Base-by-base conservation (phyloP, 2,329 filamentous ascomycete species). In the Cladosporium cucumerinum region DNA sequence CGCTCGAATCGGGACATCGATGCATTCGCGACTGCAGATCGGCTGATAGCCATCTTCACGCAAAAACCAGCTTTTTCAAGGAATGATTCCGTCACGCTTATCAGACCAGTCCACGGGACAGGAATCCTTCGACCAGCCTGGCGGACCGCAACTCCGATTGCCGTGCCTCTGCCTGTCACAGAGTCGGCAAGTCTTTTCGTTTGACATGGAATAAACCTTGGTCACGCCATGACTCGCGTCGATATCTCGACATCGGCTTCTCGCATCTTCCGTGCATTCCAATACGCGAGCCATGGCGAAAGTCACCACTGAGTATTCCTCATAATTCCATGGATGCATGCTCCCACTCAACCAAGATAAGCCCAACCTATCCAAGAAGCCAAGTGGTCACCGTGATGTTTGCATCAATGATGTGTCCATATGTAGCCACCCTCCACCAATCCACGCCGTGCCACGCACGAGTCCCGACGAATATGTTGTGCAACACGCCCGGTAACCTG, bases 1-100 rank as follows among this genome's bases (percentile, higher is more conserved):
- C n/a, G 8, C 23, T 32, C 54, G 32, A 23, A 57, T 57, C 54
- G 54, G 54, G 54, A 57, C 54, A 26, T 57, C 30, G 54, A 36
- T 39, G 23, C 54, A 57, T 39, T 12, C 12, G 54, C 30, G 32
- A 34, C 21, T 18, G 14, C n/a, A 39, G n/a, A 57, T 57, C 54
- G 51, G 51, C 18, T 54, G 51, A 54, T 54, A 12, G 51, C 51
- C 5, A 11, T 21, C 51, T 32, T 32, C 26, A n/a, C 7, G 39
- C 51, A 18, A 18, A 12, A 11, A 21, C 26, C 51, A 21, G 11
- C 51, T 54, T 54, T 32, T 28, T 21, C 8, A 11, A 21, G n/a
- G 6, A n/a, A 46, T 21, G 1, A 1, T 21, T 3, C 10, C 5
- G 5, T 46, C 39, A n/a, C 39, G 2, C n/a, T 46, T 12, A 46